Evolutionary conservation across 2,329 filamentous ascomycete genomes (phyloP), one percentile per base, ranked within the genome.

Genomic region (Fusarium palustre): DNA sequence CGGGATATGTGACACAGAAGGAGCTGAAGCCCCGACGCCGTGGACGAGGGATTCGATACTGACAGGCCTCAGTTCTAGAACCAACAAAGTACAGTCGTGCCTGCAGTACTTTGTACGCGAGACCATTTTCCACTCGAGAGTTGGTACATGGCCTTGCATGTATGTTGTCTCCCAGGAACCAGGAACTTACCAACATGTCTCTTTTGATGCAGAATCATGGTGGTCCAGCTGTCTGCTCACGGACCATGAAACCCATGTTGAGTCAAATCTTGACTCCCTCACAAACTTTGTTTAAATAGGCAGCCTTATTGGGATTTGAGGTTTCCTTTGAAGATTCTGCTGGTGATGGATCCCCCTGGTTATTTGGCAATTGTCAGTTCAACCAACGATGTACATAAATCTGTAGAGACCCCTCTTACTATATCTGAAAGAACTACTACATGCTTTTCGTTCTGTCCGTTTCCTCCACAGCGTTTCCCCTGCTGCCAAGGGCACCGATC

Each of bases 171-270:
- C n/a, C 31, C 65, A 66, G 47, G 42, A 62, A 50, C 42, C 46
- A 47, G 60, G 50, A 66, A 68, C 46, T 25, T 22, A 25, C 10
- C n/a, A 12, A 5, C 7, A 15, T 59, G 33, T 31, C 20, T 24
- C 43, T 24, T 22, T 59, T 31, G 4, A 15, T 10, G 34, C 28
- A 41, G 28, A 24, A 18, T 42, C 20, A 61, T 56, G 55, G 66
- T 62, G 39, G 66, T 59, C 69, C 66, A 66, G 66, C 50, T 66
- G n/a, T 41, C 43, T 31, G 28, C 57, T n/a, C 52, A 53, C 56
- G 45, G 55, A 24, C 62, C 56, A 54, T 33, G 25, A 30, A 53
- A 33, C 13, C 43, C 38, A 49, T 34, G 25, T 47, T 64, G 22
- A 45, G 48, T 52, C 34, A 45, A 56, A 45, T 33, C 30, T n/a